These are phyloP conservation scores for Salix purpurea DNA, from an alignment of 345 rosid genomes.

Conservation along the genomic window DNA sequence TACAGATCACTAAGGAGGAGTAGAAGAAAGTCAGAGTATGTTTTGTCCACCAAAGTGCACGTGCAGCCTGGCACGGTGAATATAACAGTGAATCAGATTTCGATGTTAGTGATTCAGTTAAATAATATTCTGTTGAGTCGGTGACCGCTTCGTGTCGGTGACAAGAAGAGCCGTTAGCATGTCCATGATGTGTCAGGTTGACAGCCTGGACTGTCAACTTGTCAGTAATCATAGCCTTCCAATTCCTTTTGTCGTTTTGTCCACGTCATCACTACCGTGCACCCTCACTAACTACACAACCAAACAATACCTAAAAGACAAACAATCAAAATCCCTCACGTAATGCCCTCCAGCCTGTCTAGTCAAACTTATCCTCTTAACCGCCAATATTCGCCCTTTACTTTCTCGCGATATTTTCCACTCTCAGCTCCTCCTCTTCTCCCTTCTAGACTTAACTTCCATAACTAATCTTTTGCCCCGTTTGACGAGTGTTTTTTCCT, in stretches of 20 bases:
- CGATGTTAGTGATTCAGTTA: not conserved
- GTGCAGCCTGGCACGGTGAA: not conserved
- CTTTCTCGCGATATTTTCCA: slow-evolving; percentile 7
- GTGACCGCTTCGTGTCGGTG: not conserved
- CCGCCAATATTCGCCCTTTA: not conserved
- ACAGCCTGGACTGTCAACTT: not conserved
- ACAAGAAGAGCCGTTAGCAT: not conserved
- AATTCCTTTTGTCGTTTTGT: not conserved
- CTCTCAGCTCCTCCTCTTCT: not conserved
- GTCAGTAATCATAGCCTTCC: not conserved
- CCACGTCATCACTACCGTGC: not conserved
- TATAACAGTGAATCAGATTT: not conserved
- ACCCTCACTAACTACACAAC: not conserved
- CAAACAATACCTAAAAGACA: not conserved
- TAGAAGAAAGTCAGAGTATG: too few species aligned
- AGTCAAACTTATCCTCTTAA: slow-evolving; percentile 12
- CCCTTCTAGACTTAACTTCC: not conserved
- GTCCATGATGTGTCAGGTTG: not conserved
- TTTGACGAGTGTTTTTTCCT: too few species aligned
- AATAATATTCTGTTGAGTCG: not conserved
- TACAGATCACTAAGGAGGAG: too few species aligned
- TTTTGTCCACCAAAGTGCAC: too few species aligned
- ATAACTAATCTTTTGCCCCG: not conserved
- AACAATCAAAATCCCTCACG: not conserved
- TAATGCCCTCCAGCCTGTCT: slow-evolving; percentile 22